Evolutionary conservation across 768 basidiomycete species (phyloP), one percentile per base, ranked within the genome.

Genomic region (Russula compacta): DNA sequence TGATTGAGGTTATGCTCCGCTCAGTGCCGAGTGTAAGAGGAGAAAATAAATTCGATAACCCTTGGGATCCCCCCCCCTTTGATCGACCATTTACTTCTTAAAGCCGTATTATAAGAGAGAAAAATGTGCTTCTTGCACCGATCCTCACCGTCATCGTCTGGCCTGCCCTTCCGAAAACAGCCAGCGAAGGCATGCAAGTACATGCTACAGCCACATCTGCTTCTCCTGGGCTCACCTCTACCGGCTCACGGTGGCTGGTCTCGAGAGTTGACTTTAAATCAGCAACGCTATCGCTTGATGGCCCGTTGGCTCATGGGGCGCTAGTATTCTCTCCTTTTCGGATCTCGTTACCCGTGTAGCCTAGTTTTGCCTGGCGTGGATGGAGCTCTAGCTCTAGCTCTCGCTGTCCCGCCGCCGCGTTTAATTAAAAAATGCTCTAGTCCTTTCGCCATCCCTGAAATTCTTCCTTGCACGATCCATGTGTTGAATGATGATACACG

Each of bases 61-160:
- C n/a, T 39, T 24, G 21, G 48, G 33, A 54, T 38, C 36, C 11
- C 50, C n/a, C n/a, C n/a, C n/a, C n/a, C n/a, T n/a, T 47, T 61
- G 60, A 61, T 61, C 60, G 60, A 57, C 60, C 32, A 33, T 46
- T 56, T 51, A 19, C 36, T 40, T 15, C 36, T 40, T 15, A 59
- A 57, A 17, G 42, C 60, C 55, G 60, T 50, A 39, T n/a, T 57
- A 47, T 46, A 32, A 39, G 33, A 56, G 48, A 43, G 36, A 36
- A 15, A 17, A 29, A 17, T 6, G 4, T 5, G 49, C 49, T 57
- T 61, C 60, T 46, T 52, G 44, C 29, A 57, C 50, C 29, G 60
- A 61, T 61, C 50, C 55, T 57, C 55, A 38, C 50, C 36, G 17
- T 24, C 17, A 6, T 50, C 46, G 39, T 44, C 59, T 39, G 59